Base-by-base conservation (phyloP, 768 basidiomycete species). In the Amanita fuliginea region DNA sequence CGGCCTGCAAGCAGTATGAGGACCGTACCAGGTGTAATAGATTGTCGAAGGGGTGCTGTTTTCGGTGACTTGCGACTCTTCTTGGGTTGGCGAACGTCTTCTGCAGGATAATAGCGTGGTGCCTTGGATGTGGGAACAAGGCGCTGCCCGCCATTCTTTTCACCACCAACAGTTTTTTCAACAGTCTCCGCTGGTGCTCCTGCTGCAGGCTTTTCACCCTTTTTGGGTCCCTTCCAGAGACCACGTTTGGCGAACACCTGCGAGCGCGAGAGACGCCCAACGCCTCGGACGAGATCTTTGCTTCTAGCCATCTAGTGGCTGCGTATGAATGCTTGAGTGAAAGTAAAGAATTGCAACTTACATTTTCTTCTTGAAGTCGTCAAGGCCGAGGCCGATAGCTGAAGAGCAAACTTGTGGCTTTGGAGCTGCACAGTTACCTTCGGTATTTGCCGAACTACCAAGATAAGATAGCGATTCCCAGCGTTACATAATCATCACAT, bases 1-100 rank as follows among this genome's bases (percentile, higher is more conserved):
- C 93, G 88, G 62, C 96, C 96, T 53, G 96, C 95, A 60, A 99
- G 82, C 59, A 99, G 75, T 70, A 99, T 97, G 57, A 99, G 75
- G 63, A 99, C 77, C 64, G 92, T 85, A 55, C 96, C 96, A 54
- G 93, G 90, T 54, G 83, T 86, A 74, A 99, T 96, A 58, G 86
- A 78, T 48, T 81, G 65, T 61, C 95, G 91, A 56, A 97, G 80
- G 54, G 75, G 72, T 54, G 91, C 65, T 57, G 86, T 77, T 68
- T 85, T 83, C 59, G 79, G 76, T 41, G 81, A 72, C 75, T 97
- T 97, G 64, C 94, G 86, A 68, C 80, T 84, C 71, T 86, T 85
- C 80, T 94, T 95, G 64, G 89, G 89, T 63, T 80, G 75, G 62
- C 77, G 82, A 56, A 94, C 84, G 66, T 97, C 93, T 65, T 98